A percentile compares a stretch with the other conserved stretches of the same genome.
These are phyloP conservation scores for Talaromyces islandicus DNA, from an alignment of 2,329 filamentous ascomycete species.

Conservation along the genomic window DNA sequence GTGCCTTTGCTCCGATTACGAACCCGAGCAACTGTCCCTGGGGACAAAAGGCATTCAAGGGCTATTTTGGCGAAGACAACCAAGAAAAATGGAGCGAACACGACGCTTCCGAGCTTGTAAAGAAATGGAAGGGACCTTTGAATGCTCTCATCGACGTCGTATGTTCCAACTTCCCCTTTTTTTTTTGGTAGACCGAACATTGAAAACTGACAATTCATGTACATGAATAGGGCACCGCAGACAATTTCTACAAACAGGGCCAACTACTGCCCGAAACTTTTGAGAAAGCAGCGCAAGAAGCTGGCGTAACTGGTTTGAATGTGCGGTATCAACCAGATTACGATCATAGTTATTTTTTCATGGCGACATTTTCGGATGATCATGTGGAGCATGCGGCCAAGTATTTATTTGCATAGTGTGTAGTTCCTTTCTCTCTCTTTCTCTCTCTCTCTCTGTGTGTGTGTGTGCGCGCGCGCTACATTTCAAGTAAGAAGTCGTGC, in stretches of 20 bases:
- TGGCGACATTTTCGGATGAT: conserved; percentile 82
- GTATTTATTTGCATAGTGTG: conserved; percentile 60
- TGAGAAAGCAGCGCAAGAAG: conserved; percentile 68
- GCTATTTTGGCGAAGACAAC: conserved; percentile 76
- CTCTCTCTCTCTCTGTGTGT: neutral
- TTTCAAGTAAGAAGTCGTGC: neutral
- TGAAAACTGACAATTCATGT: neutral
- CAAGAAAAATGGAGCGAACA: conserved; percentile 74
- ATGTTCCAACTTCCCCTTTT: conserved; percentile 28
- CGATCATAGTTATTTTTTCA: conserved; percentile 97
- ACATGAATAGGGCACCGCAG: conserved; percentile 65
- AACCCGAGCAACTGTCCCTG: conserved; percentile 84
- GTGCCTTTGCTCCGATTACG: conserved; percentile 81
- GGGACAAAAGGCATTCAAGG: conserved; percentile 91
- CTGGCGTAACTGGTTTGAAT: conserved; percentile 64
- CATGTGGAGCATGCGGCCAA: conserved; percentile 91
- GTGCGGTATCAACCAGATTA: conserved; percentile 86
- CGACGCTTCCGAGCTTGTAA: conserved; percentile 85
- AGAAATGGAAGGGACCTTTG: conserved; percentile 64
- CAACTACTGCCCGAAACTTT: conserved; percentile 95
- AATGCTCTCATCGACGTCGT: conserved; percentile 84
- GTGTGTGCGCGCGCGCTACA: too few relatives aligned
- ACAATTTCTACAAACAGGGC: conserved; percentile 93
- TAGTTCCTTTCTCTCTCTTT: conserved; percentile 14
- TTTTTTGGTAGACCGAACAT: neutral